These are phyloP conservation scores for Tolypocladium amazonense DNA, from an alignment of 2,329 filamentous ascomycete species.

Conservation along the genomic window DNA sequence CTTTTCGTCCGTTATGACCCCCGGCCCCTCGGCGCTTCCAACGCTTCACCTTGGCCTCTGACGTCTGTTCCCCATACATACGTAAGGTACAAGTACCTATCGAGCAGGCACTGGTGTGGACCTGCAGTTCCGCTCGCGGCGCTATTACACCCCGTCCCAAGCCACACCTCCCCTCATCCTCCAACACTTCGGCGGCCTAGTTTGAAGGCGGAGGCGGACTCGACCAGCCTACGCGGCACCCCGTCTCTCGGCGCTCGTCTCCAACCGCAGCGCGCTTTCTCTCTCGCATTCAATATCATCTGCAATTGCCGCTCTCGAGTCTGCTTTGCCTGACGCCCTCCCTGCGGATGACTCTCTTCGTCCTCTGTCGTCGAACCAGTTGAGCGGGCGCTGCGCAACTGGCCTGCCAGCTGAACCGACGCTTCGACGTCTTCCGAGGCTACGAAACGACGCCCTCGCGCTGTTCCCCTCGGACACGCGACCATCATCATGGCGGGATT, in stretches of 20 bases:
- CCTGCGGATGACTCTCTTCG: conserved; percentile 3
- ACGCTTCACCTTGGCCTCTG: background rate
- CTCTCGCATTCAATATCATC: background rate
- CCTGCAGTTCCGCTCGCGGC: background rate
- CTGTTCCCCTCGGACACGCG: conserved; percentile 8
- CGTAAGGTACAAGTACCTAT: too few relatives aligned
- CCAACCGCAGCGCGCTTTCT: background rate
- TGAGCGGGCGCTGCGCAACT: conserved; percentile 25
- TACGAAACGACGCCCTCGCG: background rate
- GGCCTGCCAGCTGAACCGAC: conserved; percentile 8
- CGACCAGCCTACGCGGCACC: background rate
- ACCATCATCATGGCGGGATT: conserved; percentile 41
- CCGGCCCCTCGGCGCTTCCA: background rate
- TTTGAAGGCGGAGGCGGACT: background rate
- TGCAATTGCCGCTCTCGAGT: background rate
- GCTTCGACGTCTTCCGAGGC: conserved; percentile 1
- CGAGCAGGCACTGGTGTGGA: background rate
- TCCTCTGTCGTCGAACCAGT: conserved; percentile 14
- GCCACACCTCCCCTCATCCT: background rate
- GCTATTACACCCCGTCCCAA: background rate
- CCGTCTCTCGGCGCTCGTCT: background rate
- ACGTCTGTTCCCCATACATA: background rate
- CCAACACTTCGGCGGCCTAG: background rate
- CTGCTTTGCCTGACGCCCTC: background rate
- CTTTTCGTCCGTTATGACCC: background rate